These are phyloP conservation scores for Yarrowia sp. DNA, from an alignment of 805 yeast genomes.

Conservation along the genomic window DNA sequence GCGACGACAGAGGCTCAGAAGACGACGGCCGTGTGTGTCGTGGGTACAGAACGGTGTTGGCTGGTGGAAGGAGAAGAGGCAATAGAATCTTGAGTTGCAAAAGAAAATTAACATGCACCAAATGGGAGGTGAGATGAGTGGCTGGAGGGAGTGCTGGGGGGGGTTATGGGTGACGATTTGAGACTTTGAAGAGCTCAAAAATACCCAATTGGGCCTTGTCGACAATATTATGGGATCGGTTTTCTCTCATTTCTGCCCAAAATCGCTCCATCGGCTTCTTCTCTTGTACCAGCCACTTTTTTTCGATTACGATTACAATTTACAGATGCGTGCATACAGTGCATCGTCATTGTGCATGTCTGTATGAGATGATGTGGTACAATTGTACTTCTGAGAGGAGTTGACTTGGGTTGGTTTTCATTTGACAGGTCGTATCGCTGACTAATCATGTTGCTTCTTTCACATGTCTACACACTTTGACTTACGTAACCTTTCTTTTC, in stretches of 20 bases:
- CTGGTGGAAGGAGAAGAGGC: slow-evolving; percentile 15
- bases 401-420: no score
- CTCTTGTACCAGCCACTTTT: background rate
- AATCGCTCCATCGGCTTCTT: background rate
- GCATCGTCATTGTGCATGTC: slow-evolving; percentile 13
- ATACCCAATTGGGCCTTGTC: background rate
- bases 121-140: background rate
- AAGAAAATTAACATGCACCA: background rate
- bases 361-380: no score
- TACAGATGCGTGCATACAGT: slow-evolving; percentile 5
- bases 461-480: background rate
- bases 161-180: background rate
- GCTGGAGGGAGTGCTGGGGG: background rate
- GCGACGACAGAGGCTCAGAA: no score
- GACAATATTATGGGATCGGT: no score
- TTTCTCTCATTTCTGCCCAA: background rate
- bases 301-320: background rate
- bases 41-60: slow-evolving; percentile 3
- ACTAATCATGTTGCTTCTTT: no score
- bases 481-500: background rate
- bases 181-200: no score
- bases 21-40: background rate
- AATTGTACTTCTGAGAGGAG: no score
- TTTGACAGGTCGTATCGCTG: no score
- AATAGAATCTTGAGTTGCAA: slow-evolving; percentile 1